phyloP scores from a whole-genome alignment of 768 basidiomycete species.

The Nidularia pulvinata region DNA sequence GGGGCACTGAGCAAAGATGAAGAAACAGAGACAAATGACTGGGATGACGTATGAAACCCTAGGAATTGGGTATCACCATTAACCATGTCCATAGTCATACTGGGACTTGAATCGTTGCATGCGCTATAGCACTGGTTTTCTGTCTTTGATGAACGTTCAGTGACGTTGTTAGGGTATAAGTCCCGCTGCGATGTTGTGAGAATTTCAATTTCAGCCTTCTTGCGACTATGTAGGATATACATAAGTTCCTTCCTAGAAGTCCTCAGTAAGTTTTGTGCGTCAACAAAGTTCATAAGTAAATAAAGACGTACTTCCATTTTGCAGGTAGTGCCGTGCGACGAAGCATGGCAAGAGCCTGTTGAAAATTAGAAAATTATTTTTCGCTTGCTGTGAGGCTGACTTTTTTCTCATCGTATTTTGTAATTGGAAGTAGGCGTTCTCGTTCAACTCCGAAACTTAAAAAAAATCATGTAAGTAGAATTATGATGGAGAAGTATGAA shows the following conservation, averaged over 20 bases:
- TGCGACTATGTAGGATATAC: slow-evolving; percentile 77
- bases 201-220: slow-evolving; percentile 93
- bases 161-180: neutral
- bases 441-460: slow-evolving; percentile 58
- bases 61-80: neutral
- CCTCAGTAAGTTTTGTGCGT: neutral
- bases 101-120: no score
- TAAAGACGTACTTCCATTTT: slow-evolving; percentile 61
- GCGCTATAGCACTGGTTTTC: no score
- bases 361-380: neutral
- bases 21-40: no score
- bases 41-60: no score
- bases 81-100: no score
- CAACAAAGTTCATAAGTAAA: neutral
- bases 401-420: slow-evolving; percentile 74
- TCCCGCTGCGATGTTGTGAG: slow-evolving; percentile 26
- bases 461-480: no score
- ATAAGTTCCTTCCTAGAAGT: slow-evolving; percentile 73
- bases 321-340: slow-evolving; percentile 45
- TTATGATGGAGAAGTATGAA: no score
- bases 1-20: no score
- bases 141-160: no score
- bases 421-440: slow-evolving; percentile 69
- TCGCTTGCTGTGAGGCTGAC: slow-evolving; percentile 22
- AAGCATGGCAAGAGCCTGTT: slow-evolving; percentile 67